A percentile compares a stretch with the other conserved stretches of the same genome.
Conservation (phyloP, 2,329 filamentous ascomycete species). For the Ophiocordyceps robertsii region DNA sequence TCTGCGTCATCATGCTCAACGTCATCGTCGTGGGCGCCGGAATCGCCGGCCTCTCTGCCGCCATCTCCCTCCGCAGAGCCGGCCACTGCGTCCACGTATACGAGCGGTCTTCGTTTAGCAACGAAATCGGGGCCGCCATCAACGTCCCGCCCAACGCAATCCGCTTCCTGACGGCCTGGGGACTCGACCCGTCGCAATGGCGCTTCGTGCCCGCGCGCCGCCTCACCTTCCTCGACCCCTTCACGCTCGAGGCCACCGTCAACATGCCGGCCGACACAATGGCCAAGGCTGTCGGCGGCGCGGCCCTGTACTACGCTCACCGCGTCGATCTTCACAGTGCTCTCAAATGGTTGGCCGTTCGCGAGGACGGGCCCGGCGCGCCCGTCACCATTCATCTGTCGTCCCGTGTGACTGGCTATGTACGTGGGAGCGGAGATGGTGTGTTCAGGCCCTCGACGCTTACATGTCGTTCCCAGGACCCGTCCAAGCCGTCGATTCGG, state of each 20-base stretch:
- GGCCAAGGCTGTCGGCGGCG: constrained; percentile 12
- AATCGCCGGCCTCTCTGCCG: constrained; percentile 21
- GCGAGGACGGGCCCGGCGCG: constrained; percentile 9
- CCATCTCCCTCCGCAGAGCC: constrained; percentile 18
- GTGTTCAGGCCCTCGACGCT: no score
- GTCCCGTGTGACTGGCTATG: constrained; percentile 13
- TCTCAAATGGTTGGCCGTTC: constrained; percentile 19
- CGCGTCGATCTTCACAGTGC: constrained; percentile 25
- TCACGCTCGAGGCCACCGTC: constrained; percentile 10
- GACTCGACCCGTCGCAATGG: constrained; percentile 16
- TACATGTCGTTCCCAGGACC: constrained; percentile 6
- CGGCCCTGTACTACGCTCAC: constrained; percentile 21
- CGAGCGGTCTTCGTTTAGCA: constrained; percentile 21
- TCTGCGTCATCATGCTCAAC: constrained; percentile 9
- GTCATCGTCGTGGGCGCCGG: constrained; percentile 21
- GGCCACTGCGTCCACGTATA: constrained; percentile 21
- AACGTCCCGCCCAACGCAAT: constrained; percentile 23
- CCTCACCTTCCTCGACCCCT: constrained; percentile 10
- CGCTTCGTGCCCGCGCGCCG: constrained; percentile 12
- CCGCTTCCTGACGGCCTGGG: constrained; percentile 21
- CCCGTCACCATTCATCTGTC: constrained; percentile 13
- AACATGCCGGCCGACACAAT: constrained; percentile 4
- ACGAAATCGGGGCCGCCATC: constrained; percentile 25
- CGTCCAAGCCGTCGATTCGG: constrained; percentile 12
- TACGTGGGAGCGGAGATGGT: neutral